Percentiles rank a stretch among this genome's conserved stretches.
Conservation (phyloP, 306 rosid species). For the Coriaria nepalensis region DNA sequence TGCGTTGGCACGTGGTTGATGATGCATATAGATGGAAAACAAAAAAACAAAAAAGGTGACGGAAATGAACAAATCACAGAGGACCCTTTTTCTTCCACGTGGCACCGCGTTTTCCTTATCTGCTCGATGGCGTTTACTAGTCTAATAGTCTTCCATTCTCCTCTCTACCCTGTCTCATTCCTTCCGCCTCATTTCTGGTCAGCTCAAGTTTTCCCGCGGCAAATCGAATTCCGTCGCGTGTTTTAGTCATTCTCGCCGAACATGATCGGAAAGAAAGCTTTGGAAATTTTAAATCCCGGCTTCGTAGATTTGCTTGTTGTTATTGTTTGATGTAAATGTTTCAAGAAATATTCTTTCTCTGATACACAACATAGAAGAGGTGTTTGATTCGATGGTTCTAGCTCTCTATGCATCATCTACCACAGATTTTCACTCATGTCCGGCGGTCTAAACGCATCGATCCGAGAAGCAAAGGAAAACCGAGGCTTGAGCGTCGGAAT, state of each 20-base stretch:
- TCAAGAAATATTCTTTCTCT: no score
- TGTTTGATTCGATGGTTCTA: slow-evolving; percentile 41
- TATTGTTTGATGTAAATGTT: no score
- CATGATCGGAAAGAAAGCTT: background rate
- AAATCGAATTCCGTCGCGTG: no score
- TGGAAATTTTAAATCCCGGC: background rate
- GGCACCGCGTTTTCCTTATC: slow-evolving; percentile 49
- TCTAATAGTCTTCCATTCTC: slow-evolving; percentile 34
- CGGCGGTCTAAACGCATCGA: slow-evolving; percentile 30
- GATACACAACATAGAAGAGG: background rate
- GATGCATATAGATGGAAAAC: no score
- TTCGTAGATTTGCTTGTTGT: background rate
- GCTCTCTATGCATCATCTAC: slow-evolving; percentile 47
- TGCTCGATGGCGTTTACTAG: slow-evolving; percentile 58
- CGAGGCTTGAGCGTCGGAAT: slow-evolving; percentile 70
- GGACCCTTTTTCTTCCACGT: slow-evolving; percentile 16
- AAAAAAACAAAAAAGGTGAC: no score
- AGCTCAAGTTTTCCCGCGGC: background rate
- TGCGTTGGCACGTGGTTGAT: no score
- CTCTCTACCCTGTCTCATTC: slow-evolving; percentile 24
- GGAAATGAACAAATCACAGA: no score
- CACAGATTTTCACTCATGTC: slow-evolving; percentile 30
- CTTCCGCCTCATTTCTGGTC: background rate
- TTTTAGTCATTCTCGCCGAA: no score
- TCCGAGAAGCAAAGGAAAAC: slow-evolving; percentile 32